Base-by-base conservation (phyloP, 106 monocot genomes). In the Posidonia australis region DNA sequence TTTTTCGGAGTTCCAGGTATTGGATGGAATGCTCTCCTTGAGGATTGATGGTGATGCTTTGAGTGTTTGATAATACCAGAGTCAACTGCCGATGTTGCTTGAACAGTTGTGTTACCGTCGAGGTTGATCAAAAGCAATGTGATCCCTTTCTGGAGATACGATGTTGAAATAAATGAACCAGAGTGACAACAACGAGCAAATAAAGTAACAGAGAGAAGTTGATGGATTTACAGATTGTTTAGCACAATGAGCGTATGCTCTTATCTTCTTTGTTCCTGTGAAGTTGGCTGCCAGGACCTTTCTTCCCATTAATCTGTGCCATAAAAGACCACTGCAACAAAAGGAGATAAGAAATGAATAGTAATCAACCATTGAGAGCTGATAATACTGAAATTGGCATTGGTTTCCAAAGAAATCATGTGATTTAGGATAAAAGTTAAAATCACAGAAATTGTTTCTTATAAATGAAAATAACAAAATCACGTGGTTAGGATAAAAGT, bases 261-360 rank as follows among this genome's bases (percentile, higher is more conserved):
- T n/a, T n/a, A n/a, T n/a, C 44, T 80, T 90, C 45, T 78, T 80
- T 51, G 82, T 76, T 30, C 80, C 90, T 0, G 65, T 84, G 76
- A 96, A 90, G 14, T 71, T 77, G 42, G 82, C 73, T 11, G 76
- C 59, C 17, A 96, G 73, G 49, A 79, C n/a, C n/a, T n/a, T n/a
- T n/a, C n/a, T n/a, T n/a, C n/a, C n/a, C n/a, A n/a, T n/a, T n/a
- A n/a, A n/a, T n/a, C n/a, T n/a, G n/a, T n/a, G n/a, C n/a, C n/a
- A n/a, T n/a, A n/a, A n/a, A n/a, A n/a, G n/a, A n/a, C 86, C 60
- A 32, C 60, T 60, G 60, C 60, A 31, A 36, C 13, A 13, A 56
- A 22, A 56, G 5, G 3, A 56, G 13, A 56, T 13, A 26, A 56
- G 13, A 13, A 24, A 11, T 22, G 13, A 24, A 22, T 56, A 20